These are phyloP conservation scores for Pseudozyma sp. DNA, from an alignment of 1,284 basidiomycete genomes.

Conservation along the genomic window DNA sequence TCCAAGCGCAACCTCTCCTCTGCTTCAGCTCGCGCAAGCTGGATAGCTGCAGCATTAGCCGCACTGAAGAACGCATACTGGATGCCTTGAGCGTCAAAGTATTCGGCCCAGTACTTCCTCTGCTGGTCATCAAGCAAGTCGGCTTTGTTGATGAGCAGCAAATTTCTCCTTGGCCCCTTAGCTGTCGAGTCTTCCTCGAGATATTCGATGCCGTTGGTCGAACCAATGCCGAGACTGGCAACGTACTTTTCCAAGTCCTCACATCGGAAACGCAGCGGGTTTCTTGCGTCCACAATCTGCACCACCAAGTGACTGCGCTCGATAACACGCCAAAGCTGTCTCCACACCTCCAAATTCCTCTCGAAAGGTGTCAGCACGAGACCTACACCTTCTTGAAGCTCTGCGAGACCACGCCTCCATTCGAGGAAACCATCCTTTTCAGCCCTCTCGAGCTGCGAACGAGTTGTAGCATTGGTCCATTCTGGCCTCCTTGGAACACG, in stretches of 20 bases:
- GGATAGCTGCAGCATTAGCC: conserved; percentile 84
- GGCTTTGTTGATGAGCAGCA: conserved; percentile 95
- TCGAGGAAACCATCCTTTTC: conserved; percentile 68
- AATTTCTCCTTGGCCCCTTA: conserved; percentile 75
- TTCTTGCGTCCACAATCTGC: conserved; percentile 68
- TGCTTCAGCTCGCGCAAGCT: conserved; percentile 69
- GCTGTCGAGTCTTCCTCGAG: conserved; percentile 81
- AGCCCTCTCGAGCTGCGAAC: conserved; percentile 63
- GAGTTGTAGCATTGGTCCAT: conserved; percentile 63
- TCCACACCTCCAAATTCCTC: conserved; percentile 68
- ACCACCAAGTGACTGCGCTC: conserved; percentile 67
- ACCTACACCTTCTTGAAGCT: conserved; percentile 65
- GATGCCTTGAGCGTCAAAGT: conserved; percentile 85
- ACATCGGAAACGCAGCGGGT: conserved; percentile 67
- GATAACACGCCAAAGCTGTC: conserved; percentile 69
- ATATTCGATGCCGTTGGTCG: conserved; percentile 89
- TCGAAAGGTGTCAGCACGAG: conserved; percentile 69
- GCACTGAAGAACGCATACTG: conserved; percentile 97
- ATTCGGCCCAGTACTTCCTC: conserved; percentile 86
- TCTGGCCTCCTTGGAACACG: conserved; percentile 64
- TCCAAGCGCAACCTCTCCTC: conserved; percentile 72
- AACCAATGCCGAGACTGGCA: conserved; percentile 74
- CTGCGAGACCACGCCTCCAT: conserved; percentile 66
- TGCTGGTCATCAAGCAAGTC: conserved; percentile 90
- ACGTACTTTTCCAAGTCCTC: conserved; percentile 69